These are phyloP conservation scores for Oryza glaberrima DNA, from an alignment of 176 grass and related monocot genomes.

Conservation along the genomic window DNA sequence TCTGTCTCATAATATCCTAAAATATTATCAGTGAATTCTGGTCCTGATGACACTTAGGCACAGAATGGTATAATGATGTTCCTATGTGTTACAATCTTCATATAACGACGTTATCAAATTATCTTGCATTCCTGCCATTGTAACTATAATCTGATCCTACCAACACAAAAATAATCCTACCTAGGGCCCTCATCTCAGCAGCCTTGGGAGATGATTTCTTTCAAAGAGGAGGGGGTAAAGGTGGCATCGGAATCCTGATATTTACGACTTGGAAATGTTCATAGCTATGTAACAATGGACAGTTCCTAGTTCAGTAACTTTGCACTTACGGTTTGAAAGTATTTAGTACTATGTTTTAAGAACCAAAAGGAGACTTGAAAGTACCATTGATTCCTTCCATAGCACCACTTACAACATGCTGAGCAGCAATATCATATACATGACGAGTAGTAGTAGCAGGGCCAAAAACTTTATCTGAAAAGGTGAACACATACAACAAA, in stretches of 20 bases:
- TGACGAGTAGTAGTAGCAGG: conserved; percentile 92
- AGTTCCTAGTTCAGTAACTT: conserved; percentile 13
- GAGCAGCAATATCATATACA: conserved; percentile 90
- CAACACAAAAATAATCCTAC: neutral
- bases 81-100: neutral
- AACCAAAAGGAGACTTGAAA: conserved; percentile 33
- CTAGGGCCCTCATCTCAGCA: neutral
- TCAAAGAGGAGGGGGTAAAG: neutral
- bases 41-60: neutral
- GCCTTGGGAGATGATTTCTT: neutral
- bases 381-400: conserved; percentile 99
- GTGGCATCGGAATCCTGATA: neutral
- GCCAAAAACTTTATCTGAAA: conserved; percentile 95
- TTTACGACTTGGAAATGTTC: conserved; percentile 7
- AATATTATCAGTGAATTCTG: neutral
- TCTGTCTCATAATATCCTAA: neutral
- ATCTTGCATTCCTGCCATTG: neutral
- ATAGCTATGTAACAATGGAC: conserved; percentile 4
- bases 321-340: conserved; percentile 23
- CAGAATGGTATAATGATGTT: neutral
- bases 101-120: neutral
- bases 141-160: neutral
- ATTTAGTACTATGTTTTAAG: neutral
- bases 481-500: conserved; percentile 20
- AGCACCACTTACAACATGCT: conserved; percentile 93